Percentiles rank a stretch among this genome's conserved stretches.
phyloP scores from a whole-genome alignment of 768 basidiomycete genomes.

The Naganishia kalamii region DNA sequence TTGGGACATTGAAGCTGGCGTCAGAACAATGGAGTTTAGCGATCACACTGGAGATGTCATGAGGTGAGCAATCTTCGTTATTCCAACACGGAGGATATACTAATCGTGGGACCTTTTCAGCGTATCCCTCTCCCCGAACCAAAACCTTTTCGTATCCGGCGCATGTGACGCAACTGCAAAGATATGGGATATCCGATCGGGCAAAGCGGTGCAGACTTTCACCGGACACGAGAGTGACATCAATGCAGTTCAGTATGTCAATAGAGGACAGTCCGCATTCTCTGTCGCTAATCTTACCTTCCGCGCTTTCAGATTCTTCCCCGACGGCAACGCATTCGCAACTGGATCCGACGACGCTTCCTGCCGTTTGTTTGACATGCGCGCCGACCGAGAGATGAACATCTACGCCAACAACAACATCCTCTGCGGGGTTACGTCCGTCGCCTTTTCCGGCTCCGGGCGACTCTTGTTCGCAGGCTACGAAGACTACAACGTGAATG shows the following conservation, averaged over 20 bases:
- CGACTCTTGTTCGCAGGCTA: slow-evolving; percentile 97
- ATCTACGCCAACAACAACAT: slow-evolving; percentile 98
- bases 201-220: slow-evolving; percentile 96
- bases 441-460: slow-evolving; percentile 96
- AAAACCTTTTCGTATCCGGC: slow-evolving; percentile 95
- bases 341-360: slow-evolving; percentile 99
- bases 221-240: slow-evolving; percentile 98
- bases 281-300: neutral
- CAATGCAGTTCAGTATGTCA: slow-evolving; percentile 92
- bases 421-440: slow-evolving; percentile 95
- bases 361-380: slow-evolving; percentile 94
- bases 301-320: slow-evolving; percentile 75
- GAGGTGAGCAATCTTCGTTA: slow-evolving; percentile 69
- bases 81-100: too few species aligned
- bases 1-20: slow-evolving; percentile 98
- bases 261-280: neutral
- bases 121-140: slow-evolving; percentile 86
- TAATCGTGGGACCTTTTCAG: too few species aligned
- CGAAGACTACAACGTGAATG: slow-evolving; percentile 99
- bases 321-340: slow-evolving; percentile 97
- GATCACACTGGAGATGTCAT: slow-evolving; percentile 99
- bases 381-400: slow-evolving; percentile 94
- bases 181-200: slow-evolving; percentile 96
- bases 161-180: slow-evolving; percentile 98
- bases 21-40: slow-evolving; percentile 95